Evolutionary conservation across 768 basidiomycete genomes (phyloP).

Genomic region (Xerocomellus chrysenteron): DNA sequence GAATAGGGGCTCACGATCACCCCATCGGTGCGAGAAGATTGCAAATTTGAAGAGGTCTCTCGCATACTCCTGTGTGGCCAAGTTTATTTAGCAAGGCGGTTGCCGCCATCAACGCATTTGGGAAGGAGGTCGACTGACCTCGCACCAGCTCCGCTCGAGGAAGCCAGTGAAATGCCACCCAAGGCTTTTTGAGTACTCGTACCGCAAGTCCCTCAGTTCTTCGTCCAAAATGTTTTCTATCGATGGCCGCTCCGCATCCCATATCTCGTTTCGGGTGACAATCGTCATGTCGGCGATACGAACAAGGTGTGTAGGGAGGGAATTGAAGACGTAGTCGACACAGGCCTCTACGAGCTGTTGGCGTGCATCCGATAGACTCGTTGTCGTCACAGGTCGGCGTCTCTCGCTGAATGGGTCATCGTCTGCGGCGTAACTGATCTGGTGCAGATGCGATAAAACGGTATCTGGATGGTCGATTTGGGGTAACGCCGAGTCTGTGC

Average conservation of each 20-base stretch:
- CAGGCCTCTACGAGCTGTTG: conserved; percentile 4
- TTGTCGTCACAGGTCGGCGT: neutral
- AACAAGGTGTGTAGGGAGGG: conserved; percentile 5
- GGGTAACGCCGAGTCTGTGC: neutral
- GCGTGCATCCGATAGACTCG: conserved; percentile 1
- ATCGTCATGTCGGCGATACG: conserved; percentile 6
- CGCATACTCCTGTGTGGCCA: neutral
- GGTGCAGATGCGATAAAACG: conserved; percentile 8
- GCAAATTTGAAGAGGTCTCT: conserved; percentile 7
- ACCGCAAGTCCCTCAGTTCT: neutral
- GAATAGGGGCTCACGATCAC: conserved; percentile 3
- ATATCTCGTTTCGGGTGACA: conserved; percentile 4
- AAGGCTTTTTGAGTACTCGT: conserved; percentile 2
- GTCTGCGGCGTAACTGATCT: conserved; percentile 5
- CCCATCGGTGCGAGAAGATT: conserved; percentile 12
- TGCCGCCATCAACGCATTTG: too few species aligned
- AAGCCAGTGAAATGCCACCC: conserved; percentile 6
- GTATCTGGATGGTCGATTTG: neutral
- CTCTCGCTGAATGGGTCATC: conserved; percentile 10
- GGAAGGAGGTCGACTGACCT: neutral
- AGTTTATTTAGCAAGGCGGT: neutral
- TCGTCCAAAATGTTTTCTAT: conserved; percentile 1
- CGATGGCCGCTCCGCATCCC: conserved; percentile 1
- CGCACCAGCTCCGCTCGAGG: conserved; percentile 6
- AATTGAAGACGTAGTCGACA: conserved; percentile 7